These are phyloP conservation scores for Coffea eugenioides DNA, from an alignment of 257 asterid genomes.

Conservation along the genomic window DNA sequence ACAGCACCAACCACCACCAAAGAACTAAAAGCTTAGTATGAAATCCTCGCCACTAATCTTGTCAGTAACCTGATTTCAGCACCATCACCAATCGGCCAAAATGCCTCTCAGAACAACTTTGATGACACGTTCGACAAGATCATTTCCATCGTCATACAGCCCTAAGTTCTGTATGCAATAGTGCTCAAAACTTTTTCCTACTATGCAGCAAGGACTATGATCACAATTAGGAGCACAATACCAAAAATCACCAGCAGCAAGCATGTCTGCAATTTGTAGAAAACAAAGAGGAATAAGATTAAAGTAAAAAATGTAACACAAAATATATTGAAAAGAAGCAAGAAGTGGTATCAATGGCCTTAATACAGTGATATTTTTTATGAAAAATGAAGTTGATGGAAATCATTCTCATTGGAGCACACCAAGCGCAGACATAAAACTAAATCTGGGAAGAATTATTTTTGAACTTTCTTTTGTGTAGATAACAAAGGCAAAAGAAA, in stretches of 20 bases:
- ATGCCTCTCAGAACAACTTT: not conserved
- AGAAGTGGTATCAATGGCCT: not conserved
- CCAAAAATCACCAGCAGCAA: conserved; percentile 78
- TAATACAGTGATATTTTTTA: not conserved
- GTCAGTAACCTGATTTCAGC: too few species aligned
- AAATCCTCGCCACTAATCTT: not conserved
- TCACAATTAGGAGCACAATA: conserved; percentile 71
- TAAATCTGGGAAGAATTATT: not conserved
- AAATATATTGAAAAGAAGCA: too few species aligned
- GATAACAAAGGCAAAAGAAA: too few species aligned
- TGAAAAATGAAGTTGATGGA: not conserved
- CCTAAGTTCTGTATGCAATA: not conserved
- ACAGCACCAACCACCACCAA: conserved; percentile 1
- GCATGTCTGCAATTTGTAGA: conserved; percentile 56
- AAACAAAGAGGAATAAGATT: too few species aligned
- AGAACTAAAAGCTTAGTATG: not conserved
- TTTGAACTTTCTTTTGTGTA: too few species aligned
- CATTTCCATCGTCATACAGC: not conserved
- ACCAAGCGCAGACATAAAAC: not conserved
- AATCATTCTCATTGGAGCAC: not conserved
- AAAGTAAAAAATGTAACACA: not conserved
- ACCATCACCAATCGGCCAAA: not conserved
- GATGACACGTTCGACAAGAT: not conserved
- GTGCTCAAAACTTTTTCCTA: not conserved
- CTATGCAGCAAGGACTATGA: conserved; percentile 68